These are phyloP conservation scores for Datisca glomerata DNA, from an alignment of 306 rosid genomes.

Conservation along the genomic window DNA sequence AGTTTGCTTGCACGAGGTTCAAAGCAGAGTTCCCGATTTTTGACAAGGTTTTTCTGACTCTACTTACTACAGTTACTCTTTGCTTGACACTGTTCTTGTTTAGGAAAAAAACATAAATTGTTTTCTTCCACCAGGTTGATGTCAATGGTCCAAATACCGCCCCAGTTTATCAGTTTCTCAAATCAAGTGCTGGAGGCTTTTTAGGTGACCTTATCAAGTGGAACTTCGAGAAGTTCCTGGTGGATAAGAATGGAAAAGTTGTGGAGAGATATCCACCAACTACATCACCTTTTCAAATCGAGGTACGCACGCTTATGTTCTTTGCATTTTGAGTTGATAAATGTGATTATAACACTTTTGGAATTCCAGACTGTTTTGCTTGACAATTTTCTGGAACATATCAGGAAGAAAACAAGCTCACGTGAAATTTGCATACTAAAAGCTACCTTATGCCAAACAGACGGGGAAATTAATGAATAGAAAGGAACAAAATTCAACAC, in stretches of 20 bases:
- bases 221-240: constrained; percentile 97
- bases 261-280: constrained; percentile 88
- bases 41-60: constrained; percentile 53
- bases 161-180: constrained; percentile 87
- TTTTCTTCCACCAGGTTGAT: too few relatives aligned
- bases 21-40: constrained; percentile 96
- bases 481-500: too few relatives aligned
- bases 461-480: too few relatives aligned
- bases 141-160: constrained; percentile 94
- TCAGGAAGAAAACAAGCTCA: too few relatives aligned
- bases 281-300: constrained; percentile 93
- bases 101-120: too few relatives aligned
- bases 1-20: constrained; percentile 85
- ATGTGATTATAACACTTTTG: not conserved
- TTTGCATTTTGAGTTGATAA: not conserved
- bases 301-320: constrained; percentile 34
- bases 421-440: too few relatives aligned
- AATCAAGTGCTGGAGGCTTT: constrained; percentile 85
- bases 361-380: not conserved
- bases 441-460: too few relatives aligned
- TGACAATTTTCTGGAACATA: too few relatives aligned
- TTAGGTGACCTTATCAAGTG: constrained; percentile 80
- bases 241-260: constrained; percentile 91
- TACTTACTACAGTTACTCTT: not conserved
- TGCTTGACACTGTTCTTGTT: too few relatives aligned